Base-by-base conservation (phyloP, 2,329 filamentous ascomycete genomes). In the Penicillium sp. region DNA sequence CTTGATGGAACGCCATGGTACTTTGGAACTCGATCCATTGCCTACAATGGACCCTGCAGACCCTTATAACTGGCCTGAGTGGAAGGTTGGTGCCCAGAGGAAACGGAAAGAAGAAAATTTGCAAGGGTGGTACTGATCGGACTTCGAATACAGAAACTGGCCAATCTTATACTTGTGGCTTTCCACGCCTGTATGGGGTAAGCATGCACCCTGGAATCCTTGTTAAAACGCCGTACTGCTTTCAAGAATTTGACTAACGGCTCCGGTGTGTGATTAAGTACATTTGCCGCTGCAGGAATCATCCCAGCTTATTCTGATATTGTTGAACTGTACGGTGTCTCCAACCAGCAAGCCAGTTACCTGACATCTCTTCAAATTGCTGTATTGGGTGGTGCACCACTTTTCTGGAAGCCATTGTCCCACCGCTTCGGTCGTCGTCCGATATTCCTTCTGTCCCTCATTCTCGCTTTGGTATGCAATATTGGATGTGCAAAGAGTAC, bases 281-380 rank as follows among this genome's bases (percentile, higher is more conserved):
- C 82, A 3, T 85, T 86, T 63, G 83, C 77, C 5, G 82, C 84
- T 2, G 77, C 82, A 0, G 73, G 76, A 5, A 84, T 86, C 60
- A 82, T 84, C 53, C 81, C 83, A 2, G 83, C 82, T 5, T 86
- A 81, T 68, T 74, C 78, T 44, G 73, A 77, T 24, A 85, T 87
- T 21, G 76, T 82, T 2, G 68, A 73, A 31, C 82, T 85, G 29
- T 72, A 86, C 0, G 72, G 71, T 19, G 77, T 84, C 27, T 75
- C 72, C 22, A 68, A 85, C 3, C 80, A 82, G 55, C 66, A 70
- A 2, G 75, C 80, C 0, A 79, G 77, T 3, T 86, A 85, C 63
- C 73, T 85, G 22, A 82, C 80, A 0, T 82, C 81, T 1, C 68
- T 84, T 6, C 77, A 80, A 53, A 85, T 84, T 43, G 77, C 77